These are phyloP conservation scores for Oxalis stricta DNA, from an alignment of 441 rosid genomes.

Conservation along the genomic window DNA sequence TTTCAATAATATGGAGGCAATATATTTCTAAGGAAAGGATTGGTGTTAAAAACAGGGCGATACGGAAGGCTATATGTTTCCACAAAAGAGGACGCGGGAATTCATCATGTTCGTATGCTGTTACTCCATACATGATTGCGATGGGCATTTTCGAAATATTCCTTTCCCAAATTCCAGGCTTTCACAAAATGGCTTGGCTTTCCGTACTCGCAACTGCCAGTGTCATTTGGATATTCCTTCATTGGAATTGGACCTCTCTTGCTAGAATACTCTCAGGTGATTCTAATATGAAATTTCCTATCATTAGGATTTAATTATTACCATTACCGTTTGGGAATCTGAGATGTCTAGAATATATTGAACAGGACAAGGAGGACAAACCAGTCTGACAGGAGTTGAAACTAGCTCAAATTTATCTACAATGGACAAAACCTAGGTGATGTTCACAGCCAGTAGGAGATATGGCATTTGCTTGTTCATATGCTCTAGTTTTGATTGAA, in stretches of 20 bases:
- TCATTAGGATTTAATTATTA: not conserved
- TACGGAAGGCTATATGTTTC: conserved; percentile 16
- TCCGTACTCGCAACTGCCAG: conserved; percentile 19
- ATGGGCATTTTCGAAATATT: conserved; percentile 16
- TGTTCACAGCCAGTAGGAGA: conserved; percentile 19
- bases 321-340: too few species aligned
- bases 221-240: conserved; percentile 24
- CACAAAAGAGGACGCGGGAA: conserved; percentile 11
- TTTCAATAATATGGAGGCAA: too few species aligned
- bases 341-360: not conserved
- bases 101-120: conserved; percentile 8
- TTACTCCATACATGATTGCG: conserved; percentile 11
- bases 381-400: conserved; percentile 12
- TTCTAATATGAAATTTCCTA: not conserved
- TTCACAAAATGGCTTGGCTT: conserved; percentile 22
- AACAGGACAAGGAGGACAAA: conserved; percentile 12
- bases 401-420: conserved; percentile 10
- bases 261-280: conserved; percentile 17
- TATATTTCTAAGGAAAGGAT: too few species aligned
- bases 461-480: conserved; percentile 21
- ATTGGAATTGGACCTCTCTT: conserved; percentile 22
- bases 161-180: conserved; percentile 20
- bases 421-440: conserved; percentile 17
- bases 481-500: conserved; percentile 18
- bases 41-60: too few species aligned